A percentile compares a stretch with the other conserved stretches of the same genome.
phyloP scores from a whole-genome alignment of 2,329 filamentous ascomycete genomes.

The Rhinocladiella mackenziei region DNA sequence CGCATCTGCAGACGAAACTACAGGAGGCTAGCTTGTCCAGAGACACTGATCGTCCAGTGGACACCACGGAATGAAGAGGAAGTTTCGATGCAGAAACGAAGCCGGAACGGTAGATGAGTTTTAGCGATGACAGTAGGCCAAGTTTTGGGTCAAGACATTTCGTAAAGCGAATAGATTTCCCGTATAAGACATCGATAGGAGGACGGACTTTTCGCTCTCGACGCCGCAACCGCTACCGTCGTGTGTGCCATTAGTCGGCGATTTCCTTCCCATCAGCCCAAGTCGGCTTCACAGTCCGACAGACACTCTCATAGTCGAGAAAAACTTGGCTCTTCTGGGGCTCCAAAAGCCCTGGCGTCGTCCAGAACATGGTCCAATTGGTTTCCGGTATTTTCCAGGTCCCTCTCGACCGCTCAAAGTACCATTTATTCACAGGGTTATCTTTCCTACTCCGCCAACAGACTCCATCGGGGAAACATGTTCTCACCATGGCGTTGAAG shows the following conservation, averaged over 20 bases:
- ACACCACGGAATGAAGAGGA: no score
- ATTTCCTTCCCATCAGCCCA: conserved; percentile 44
- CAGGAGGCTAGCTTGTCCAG: no score
- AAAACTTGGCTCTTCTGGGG: conserved; percentile 49
- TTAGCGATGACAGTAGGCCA: no score
- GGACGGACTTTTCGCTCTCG: no score
- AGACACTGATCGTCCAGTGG: no score
- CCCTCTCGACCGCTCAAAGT: conserved; percentile 84
- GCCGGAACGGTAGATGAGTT: no score
- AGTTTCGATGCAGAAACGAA: no score
- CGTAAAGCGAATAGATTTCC: no score
- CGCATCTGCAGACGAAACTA: no score
- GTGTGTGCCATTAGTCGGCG: conserved; percentile 19
- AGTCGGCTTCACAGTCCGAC: conserved; percentile 54
- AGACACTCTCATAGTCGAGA: conserved; percentile 70
- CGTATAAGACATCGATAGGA: no score
- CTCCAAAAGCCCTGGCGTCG: conserved; percentile 62
- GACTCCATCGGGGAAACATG: conserved; percentile 81
- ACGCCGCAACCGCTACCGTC: neutral
- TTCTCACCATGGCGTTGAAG: conserved; percentile 90
- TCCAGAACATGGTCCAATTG: conserved; percentile 99
- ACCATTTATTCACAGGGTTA: conserved; percentile 99
- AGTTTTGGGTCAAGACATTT: no score
- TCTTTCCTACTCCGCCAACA: conserved; percentile 87
- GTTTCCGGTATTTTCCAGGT: conserved; percentile 76